These are phyloP conservation scores for Colletotrichum filicis DNA, from an alignment of 2,329 filamentous ascomycete genomes.

Conservation along the genomic window DNA sequence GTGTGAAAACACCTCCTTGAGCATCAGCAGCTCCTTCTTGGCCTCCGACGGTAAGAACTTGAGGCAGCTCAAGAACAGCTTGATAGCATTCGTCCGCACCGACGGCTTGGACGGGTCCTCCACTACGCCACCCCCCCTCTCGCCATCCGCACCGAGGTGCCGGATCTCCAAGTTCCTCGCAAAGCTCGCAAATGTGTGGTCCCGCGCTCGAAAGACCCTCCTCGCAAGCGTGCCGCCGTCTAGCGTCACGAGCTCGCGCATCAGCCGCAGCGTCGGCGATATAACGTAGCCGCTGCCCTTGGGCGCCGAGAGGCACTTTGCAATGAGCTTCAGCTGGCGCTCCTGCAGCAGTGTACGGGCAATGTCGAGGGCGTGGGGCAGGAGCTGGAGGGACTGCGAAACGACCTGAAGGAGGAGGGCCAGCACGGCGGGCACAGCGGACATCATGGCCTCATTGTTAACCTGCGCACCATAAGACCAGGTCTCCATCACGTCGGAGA, in stretches of 20 bases:
- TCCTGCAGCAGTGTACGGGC: slow-evolving; percentile 86
- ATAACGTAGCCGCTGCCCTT: slow-evolving; percentile 90
- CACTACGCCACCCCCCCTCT: slow-evolving; percentile 56
- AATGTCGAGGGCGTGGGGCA: slow-evolving; percentile 79
- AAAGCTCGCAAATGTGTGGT: slow-evolving; percentile 82
- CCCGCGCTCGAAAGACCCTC: slow-evolving; percentile 80
- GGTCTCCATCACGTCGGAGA: slow-evolving; percentile 85
- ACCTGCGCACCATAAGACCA: slow-evolving; percentile 87
- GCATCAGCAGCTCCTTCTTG: slow-evolving; percentile 83
- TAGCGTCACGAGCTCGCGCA: slow-evolving; percentile 86
- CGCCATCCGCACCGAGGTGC: slow-evolving; percentile 48
- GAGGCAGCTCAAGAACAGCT: slow-evolving; percentile 82
- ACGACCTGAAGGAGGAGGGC: slow-evolving; percentile 84
- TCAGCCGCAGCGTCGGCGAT: slow-evolving; percentile 84
- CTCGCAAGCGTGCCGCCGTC: slow-evolving; percentile 86
- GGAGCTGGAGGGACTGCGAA: slow-evolving; percentile 78
- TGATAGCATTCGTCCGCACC: slow-evolving; percentile 83
- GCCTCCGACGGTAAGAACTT: slow-evolving; percentile 81
- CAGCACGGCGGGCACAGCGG: slow-evolving; percentile 82
- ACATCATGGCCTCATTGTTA: slow-evolving; percentile 84
- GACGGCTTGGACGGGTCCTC: slow-evolving; percentile 79
- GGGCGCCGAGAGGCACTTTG: slow-evolving; percentile 80
- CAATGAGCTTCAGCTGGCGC: slow-evolving; percentile 82
- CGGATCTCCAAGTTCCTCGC: slow-evolving; percentile 84
- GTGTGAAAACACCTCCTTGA: slow-evolving; percentile 85